Conservation (phyloP, 2,329 filamentous ascomycete genomes). For the Colletotrichum nymphaeae region DNA sequence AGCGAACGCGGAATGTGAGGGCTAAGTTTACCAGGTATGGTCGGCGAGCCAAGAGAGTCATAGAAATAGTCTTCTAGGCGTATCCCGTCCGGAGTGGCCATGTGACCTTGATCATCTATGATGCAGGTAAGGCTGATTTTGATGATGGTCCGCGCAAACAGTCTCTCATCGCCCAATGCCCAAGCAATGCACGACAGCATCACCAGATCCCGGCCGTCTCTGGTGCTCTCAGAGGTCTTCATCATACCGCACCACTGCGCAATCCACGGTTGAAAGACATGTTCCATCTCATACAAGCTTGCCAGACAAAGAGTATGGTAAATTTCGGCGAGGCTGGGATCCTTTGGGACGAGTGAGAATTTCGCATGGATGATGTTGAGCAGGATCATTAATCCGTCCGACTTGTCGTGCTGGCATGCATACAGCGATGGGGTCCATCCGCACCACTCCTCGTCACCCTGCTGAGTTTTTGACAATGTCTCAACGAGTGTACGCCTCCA, state of each 20-base stretch:
- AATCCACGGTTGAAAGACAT: conserved; percentile 29
- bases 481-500: conserved; percentile 21
- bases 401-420: conserved; percentile 23
- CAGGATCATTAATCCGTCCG: conserved; percentile 10
- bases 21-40: conserved; percentile 9
- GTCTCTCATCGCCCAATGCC: conserved; percentile 22
- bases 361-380: conserved; percentile 26
- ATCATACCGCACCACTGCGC: conserved; percentile 10
- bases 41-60: conserved; percentile 21
- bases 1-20: too few relatives aligned
- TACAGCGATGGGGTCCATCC: conserved; percentile 7
- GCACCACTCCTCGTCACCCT: conserved; percentile 1
- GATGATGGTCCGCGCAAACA: conserved; percentile 1
- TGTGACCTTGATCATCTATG: not conserved
- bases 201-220: not conserved
- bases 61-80: conserved; percentile 14
- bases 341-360: conserved; percentile 9
- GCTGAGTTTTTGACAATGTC: not conserved
- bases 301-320: conserved; percentile 21
- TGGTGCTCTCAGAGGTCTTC: not conserved
- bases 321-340: not conserved
- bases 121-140: conserved; percentile 6
- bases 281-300: conserved; percentile 28
- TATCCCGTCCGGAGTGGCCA: conserved; percentile 5
- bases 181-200: conserved; percentile 20